A percentile compares a stretch with the other conserved stretches of the same genome.
These are phyloP conservation scores for Microbotryum violaceum DNA, from an alignment of 1,284 basidiomycete genomes.

Conservation along the genomic window DNA sequence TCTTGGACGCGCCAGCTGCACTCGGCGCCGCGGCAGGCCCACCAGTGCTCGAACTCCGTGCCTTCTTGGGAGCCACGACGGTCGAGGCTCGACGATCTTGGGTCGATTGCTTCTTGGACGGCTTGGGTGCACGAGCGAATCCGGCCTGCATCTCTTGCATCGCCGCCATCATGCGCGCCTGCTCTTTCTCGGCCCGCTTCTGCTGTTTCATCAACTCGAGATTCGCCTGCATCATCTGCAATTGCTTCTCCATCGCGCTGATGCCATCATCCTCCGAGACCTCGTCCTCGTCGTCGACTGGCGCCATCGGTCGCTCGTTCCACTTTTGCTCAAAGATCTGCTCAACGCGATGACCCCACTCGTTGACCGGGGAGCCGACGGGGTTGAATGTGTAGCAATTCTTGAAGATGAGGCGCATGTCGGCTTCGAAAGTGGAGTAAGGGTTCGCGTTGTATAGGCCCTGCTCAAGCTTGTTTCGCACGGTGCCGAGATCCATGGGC, in stretches of 20 bases:
- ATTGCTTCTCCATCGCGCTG: slow-evolving; percentile 34
- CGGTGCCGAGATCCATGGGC: slow-evolving; percentile 89
- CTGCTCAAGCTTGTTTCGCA: slow-evolving; percentile 71
- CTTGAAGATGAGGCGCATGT: slow-evolving; percentile 86
- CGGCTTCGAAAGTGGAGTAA: slow-evolving; percentile 78
- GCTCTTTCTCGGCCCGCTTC: slow-evolving; percentile 26
- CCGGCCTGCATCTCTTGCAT: slow-evolving; percentile 2
- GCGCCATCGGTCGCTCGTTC: slow-evolving; percentile 46
- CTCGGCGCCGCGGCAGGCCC: neutral
- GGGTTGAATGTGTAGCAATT: slow-evolving; percentile 95
- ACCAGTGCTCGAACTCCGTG: neutral
- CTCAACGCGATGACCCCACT: slow-evolving; percentile 71
- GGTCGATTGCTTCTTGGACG: slow-evolving; percentile 6
- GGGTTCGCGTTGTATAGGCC: slow-evolving; percentile 65
- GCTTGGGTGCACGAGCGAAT: neutral
- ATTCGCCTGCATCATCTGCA: slow-evolving; percentile 30
- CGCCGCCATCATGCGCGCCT: slow-evolving; percentile 7
- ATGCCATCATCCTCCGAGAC: slow-evolving; percentile 32
- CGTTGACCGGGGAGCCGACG: slow-evolving; percentile 72
- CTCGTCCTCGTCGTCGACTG: slow-evolving; percentile 21
- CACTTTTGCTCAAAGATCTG: slow-evolving; percentile 86
- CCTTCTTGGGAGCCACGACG: slow-evolving; percentile 4
- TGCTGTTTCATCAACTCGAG: slow-evolving; percentile 31
- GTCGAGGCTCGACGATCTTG: slow-evolving; percentile 11
- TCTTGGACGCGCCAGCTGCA: slow-evolving; percentile 12